Evolutionary conservation across 352 stramenopile genomes (phyloP).

Genomic region (Pythium dissimile): DNA sequence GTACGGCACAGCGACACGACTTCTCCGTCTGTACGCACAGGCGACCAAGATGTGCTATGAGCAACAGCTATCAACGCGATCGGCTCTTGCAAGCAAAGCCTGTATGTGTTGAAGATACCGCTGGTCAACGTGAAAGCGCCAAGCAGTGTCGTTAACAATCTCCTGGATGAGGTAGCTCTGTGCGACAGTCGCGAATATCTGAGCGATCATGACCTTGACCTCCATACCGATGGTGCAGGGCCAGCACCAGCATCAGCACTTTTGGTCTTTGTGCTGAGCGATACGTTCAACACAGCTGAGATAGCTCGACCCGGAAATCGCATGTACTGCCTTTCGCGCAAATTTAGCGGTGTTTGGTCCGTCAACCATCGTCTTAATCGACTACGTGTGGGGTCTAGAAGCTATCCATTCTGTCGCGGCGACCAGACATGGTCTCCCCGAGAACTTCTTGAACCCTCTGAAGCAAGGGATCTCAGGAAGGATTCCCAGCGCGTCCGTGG

Average conservation of each 20-base stretch:
- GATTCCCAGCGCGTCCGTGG: constrained; percentile 4
- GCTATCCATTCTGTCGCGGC: not conserved
- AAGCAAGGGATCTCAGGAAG: not conserved
- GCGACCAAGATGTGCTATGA: not conserved
- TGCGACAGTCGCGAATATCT: constrained; percentile 6
- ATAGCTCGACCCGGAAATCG: constrained; percentile 3
- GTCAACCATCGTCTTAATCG: constrained; percentile 1
- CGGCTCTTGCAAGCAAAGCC: not conserved
- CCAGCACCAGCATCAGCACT: too few relatives aligned
- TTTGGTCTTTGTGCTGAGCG: not conserved
- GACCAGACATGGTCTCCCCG: constrained; percentile 4
- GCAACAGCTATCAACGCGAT: not conserved
- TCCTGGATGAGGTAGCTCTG: not conserved
- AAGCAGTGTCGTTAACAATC: not conserved
- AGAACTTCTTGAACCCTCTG: constrained; percentile 1
- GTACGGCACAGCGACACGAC: not conserved
- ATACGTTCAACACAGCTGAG: not conserved
- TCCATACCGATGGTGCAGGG: not conserved
- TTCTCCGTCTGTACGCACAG: not conserved
- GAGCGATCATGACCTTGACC: constrained; percentile 1
- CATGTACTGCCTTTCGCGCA: not conserved
- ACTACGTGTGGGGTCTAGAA: too few relatives aligned
- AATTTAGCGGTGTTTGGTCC: not conserved
- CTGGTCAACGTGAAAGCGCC: not conserved
- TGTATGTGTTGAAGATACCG: not conserved